Base-by-base conservation (phyloP, 2,329 filamentous ascomycete species). In the Colletotrichum cordylinicola region DNA sequence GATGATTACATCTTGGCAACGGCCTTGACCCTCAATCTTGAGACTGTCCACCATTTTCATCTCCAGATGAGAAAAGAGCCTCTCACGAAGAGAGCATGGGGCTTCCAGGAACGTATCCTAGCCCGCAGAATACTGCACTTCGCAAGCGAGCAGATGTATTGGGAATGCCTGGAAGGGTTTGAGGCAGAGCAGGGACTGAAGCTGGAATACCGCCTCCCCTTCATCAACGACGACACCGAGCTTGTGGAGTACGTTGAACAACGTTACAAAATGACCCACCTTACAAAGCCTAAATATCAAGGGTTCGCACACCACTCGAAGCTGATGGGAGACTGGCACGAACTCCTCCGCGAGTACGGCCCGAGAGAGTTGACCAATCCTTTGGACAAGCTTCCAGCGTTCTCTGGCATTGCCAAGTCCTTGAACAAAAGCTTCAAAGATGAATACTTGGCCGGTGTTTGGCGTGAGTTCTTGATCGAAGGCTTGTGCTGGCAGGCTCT, bases 391-490 rank as follows among this genome's bases (percentile, higher is more conserved):
- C 77, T 84, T 6, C 80, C 82, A 0, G 82, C 81, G 2, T 79
- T 84, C 48, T 82, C 81, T 4, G 82, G 81, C 1, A 74, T 83
- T 27, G 83, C 82, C 0, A 78, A 75, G 6, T 70, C 77, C 6
- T 61, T 83, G 39, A 78, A 78, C 35, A 72, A 76, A 39, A 78
- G 71, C 4, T 79, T 77, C 7, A 68, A 70, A 0, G 79, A 79
- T 16, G 65, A 79, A 10, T 84, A 83, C 64, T 71, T 78, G 2
- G 82, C 82, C 1, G 81, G 82, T 1, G 52, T 84, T 24, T 84
- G 82, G 82, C 60, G 72, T 13, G 27, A 37, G 6, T 65, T 33
- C 2, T 39, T 77, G 12, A 65, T 75, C 27, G 31, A 66, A 7
- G 21, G 56, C 9, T 10, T 77, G 18, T 75, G 55, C 35, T 77